Conservation (phyloP, 1,284 basidiomycete species). For the Heterobasidion parviporum region DNA sequence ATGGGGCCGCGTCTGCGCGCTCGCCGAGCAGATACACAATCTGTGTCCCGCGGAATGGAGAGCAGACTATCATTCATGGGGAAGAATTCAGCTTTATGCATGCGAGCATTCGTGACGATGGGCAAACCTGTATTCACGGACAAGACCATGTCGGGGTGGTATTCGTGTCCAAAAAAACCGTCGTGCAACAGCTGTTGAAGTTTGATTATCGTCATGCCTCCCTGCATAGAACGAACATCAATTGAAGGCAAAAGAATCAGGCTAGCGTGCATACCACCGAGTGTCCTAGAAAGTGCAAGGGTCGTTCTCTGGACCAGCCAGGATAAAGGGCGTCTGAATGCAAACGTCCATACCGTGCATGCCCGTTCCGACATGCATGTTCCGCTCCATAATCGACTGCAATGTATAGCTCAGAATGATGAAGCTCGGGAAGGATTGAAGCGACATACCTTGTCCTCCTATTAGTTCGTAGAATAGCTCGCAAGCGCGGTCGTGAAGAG, state of each 20-base stretch:
- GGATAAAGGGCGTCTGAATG: conserved; percentile 36
- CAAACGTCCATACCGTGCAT: conserved; percentile 36
- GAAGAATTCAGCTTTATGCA: background rate
- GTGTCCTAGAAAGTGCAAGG: conserved; percentile 48
- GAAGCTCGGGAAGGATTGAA: background rate
- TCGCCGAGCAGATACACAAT: conserved; percentile 39
- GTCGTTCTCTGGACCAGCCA: conserved; percentile 33
- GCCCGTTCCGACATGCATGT: conserved; percentile 26
- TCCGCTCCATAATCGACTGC: conserved; percentile 33
- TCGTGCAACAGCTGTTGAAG: conserved; percentile 32
- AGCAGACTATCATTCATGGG: conserved; percentile 25
- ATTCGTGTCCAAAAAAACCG: conserved; percentile 32
- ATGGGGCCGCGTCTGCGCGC: conserved; percentile 30
- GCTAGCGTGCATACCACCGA: conserved; percentile 30
- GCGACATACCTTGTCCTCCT: conserved; percentile 38
- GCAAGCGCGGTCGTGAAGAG: conserved; percentile 50
- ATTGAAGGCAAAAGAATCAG: background rate
- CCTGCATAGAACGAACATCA: conserved; percentile 19
- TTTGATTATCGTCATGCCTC: conserved; percentile 42
- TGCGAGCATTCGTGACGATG: background rate
- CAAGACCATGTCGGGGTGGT: conserved; percentile 36
- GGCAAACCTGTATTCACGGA: conserved; percentile 34
- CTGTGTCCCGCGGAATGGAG: conserved; percentile 43
- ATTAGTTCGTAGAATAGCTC: conserved; percentile 45
- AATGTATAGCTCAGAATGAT: background rate